Evolutionary conservation across 768 basidiomycete genomes (phyloP).

Genomic region (Pleurotus tuber-regium): DNA sequence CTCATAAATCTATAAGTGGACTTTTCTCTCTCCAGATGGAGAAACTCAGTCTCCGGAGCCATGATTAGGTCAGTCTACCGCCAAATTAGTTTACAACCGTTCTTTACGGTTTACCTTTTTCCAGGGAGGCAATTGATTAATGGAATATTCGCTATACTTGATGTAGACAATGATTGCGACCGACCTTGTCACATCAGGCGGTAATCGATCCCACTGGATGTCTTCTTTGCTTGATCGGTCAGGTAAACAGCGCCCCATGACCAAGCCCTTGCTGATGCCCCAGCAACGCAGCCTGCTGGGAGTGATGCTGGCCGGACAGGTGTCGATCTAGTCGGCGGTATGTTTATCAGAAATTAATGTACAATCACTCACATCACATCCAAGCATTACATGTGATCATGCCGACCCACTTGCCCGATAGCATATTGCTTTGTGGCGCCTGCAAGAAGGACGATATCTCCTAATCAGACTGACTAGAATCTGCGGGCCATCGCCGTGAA

Average conservation of each 20-base stretch:
- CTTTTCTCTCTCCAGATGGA: conserved; percentile 1
- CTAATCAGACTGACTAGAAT: too few relatives aligned
- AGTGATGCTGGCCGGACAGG: neutral
- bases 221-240: neutral
- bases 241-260: neutral
- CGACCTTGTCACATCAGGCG: conserved; percentile 2
- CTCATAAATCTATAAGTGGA: too few relatives aligned
- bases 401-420: neutral
- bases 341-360: too few relatives aligned
- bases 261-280: neutral
- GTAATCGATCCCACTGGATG: neutral
- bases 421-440: neutral
- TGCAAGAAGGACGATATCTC: too few relatives aligned
- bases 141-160: neutral
- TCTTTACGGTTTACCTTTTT: neutral
- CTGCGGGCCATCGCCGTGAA: neutral
- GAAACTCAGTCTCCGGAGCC: conserved; percentile 2
- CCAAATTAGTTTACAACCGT: neutral
- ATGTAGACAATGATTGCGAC: neutral
- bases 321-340: conserved; percentile 2
- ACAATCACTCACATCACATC: too few relatives aligned
- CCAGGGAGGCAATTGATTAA: neutral
- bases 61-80: neutral
- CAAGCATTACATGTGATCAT: neutral
- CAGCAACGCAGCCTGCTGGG: neutral